Evolutionary conservation across 768 basidiomycete species (phyloP), one percentile per base, ranked within the genome.

Genomic region (Pisolithus microcarpus): DNA sequence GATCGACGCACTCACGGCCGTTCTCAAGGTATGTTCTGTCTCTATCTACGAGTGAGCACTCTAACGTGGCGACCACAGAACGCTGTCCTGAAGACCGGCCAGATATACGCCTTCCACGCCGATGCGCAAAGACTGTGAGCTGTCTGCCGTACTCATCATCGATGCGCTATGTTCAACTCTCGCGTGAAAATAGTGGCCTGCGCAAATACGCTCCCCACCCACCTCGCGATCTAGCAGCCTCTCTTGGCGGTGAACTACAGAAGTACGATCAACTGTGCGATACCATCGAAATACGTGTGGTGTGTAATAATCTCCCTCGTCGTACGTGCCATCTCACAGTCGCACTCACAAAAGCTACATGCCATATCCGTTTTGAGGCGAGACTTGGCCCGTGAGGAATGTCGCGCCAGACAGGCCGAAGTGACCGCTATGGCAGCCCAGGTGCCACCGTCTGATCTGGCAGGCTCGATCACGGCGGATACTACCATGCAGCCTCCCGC

Each of bases 201-300:
- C 71, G 76, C 45, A 75, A 75, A 46, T 73, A 82, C 57, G 76
- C 79, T 3, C 74, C 77, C 4, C 65, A 74, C 51, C 86, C 88
- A 23, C 86, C 87, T 9, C 79, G 70, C n/a, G 74, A 81, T 21
- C 62, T 89, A 11, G 81, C 78, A 3, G 70, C 79, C 3, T 75
- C 84, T 16, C 72, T 91, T 31, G 83, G 87, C 15, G 78, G 78
- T 36, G 86, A 88, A 60, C 71, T 89, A 3, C 86, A 90, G 62
- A 84, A 78, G 59, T 91, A 85, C 57, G 87, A 91, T 59, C 85
- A 88, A 58, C 55, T 89, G 5, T 87, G 86, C 58, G 89, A 91
- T 61, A 72, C 81, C 1, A 79, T 91, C 46, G 89, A 91, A 63
- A 76, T 80, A 38, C 79, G 81, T 48, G 58, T 91, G 56, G 88